Percentiles rank a stretch among this genome's conserved stretches.
phyloP scores from a whole-genome alignment of 2,329 filamentous ascomycete genomes.

The Zymoseptoria pseudotritici region DNA sequence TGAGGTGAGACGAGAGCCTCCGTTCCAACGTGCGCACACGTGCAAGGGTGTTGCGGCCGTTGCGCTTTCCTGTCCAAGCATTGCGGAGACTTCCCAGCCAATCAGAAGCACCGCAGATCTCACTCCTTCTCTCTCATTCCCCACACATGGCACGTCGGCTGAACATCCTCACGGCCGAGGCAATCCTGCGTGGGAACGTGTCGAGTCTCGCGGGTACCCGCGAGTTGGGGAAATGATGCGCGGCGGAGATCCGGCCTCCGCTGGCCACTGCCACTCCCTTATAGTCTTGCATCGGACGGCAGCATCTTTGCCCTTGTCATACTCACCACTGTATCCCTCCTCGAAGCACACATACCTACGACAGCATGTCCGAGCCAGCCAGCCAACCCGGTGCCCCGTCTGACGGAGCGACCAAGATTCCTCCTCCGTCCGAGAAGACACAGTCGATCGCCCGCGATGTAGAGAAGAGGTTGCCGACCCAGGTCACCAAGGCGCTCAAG shows the following conservation, averaged over 20 bases:
- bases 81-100: background rate
- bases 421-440: slow-evolving; percentile 24
- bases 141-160: background rate
- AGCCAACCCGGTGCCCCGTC: slow-evolving; percentile 32
- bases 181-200: background rate
- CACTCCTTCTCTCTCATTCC: background rate
- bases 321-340: background rate
- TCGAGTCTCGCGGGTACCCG: no score
- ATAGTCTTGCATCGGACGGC: background rate
- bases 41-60: background rate
- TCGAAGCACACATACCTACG: background rate
- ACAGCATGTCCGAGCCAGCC: slow-evolving; percentile 32
- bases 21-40: background rate
- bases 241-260: background rate
- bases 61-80: background rate
- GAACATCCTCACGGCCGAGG: background rate
- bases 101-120: background rate
- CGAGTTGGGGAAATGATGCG: background rate
- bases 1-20: background rate
- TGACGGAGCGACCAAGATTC: slow-evolving; percentile 27
- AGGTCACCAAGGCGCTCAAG: slow-evolving; percentile 24
- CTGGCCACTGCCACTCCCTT: background rate
- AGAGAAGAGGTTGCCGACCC: slow-evolving; percentile 22
- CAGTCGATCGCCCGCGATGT: slow-evolving; percentile 22
- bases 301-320: background rate